Base-by-base conservation (phyloP, 345 rosid genomes). In the Gossypium herbaceum region DNA sequence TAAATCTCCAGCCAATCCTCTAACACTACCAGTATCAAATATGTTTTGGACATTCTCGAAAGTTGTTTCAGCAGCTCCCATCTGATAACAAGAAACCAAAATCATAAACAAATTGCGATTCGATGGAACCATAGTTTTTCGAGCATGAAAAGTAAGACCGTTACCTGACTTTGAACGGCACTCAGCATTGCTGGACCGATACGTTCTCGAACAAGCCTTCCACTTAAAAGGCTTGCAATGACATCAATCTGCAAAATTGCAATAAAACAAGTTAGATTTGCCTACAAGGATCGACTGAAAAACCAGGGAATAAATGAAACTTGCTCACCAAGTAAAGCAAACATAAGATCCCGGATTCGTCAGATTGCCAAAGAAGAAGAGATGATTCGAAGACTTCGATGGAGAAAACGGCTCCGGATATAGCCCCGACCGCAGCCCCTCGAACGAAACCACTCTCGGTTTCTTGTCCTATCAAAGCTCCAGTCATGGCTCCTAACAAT, bases 111-210 rank as follows among this genome's bases (percentile, higher is more conserved):
- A 65, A 61, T 41, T 44, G 59, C 7, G 50, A 61, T 70, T 27
- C 27, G 51, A 48, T 19, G 9, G 50, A 68, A 47, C 41, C 25
- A 22, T 27, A 54, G 41, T 17, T 25, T 34, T 51, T 63, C 16
- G 41, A 65, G 39, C 45, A 25, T 16, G 57, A 9, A 43, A 71
- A 59, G 41, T 5, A 65, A 56, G 51, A 51, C 16, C 12, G 9
- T 54, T 85, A 96, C 99, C 97, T 96, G 99, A 83, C 97, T 96
- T 81, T 93, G 99, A 69, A 96, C 99, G 2, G 98, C 99, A 76
- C 95, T 96, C 73, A 96, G 79, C 99, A 96, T 93, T 0, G 99
- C 98, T 1, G 98, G 99, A 78, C 99, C 98, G 41, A 96, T 93
- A 43, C 97, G 88, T 76, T 93, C 99, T 0, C 98, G 89, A 10